A percentile compares a stretch with the other conserved stretches of the same genome.
Evolutionary conservation across 2,329 filamentous ascomycete species (phyloP).

Genomic region (Tolypocladium amazonense): DNA sequence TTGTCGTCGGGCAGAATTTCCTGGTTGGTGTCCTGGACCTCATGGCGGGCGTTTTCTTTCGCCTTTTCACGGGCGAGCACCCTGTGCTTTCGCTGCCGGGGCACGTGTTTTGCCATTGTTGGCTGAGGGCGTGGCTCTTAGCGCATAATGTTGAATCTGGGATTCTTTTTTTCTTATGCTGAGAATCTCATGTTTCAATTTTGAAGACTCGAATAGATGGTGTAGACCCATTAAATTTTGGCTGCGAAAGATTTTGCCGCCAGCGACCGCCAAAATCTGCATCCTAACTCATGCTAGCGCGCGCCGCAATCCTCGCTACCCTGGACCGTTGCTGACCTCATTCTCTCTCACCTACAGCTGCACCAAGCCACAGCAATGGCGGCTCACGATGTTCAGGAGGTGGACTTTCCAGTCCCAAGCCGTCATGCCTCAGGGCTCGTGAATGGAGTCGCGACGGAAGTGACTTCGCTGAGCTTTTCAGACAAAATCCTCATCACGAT

Average conservation of each 20-base stretch:
- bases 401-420: constrained; percentile 59
- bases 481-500: constrained; percentile 90
- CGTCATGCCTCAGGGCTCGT: constrained; percentile 51
- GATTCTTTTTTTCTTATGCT: not conserved
- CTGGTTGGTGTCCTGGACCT: constrained; percentile 26
- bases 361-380: constrained; percentile 21
- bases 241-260: constrained; percentile 22
- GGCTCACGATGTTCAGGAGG: constrained; percentile 28
- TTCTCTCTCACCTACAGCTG: not conserved
- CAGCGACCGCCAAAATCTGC: constrained; percentile 21
- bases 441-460: constrained; percentile 59
- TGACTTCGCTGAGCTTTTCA: constrained; percentile 62
- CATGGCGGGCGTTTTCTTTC: constrained; percentile 28
- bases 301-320: constrained; percentile 10
- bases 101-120: constrained; percentile 48
- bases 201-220: not conserved
- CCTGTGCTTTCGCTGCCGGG: constrained; percentile 57
- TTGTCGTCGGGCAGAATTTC: constrained; percentile 30
- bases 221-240: constrained; percentile 23
- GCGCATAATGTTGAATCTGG: not conserved
- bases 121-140: not conserved
- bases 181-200: not conserved
- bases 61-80: constrained; percentile 53
- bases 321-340: not conserved
- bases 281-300: constrained; percentile 22